A percentile compares a stretch with the other conserved stretches of the same genome.
These are phyloP conservation scores for Microstegium vimineum DNA, from an alignment of 176 grass and related monocot genomes.

Conservation along the genomic window DNA sequence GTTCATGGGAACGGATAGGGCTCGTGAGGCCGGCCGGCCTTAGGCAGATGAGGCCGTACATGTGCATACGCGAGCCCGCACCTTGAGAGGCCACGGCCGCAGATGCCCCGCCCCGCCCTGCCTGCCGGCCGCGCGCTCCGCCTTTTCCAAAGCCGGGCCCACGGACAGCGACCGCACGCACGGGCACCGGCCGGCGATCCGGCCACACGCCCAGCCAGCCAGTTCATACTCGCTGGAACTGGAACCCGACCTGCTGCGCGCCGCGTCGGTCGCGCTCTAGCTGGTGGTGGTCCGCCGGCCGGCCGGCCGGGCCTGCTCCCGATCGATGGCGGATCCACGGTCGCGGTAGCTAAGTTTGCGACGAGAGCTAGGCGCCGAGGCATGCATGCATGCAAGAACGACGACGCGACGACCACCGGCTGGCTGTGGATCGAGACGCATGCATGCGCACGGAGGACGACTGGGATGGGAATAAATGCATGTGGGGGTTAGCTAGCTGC, in stretches of 20 bases:
- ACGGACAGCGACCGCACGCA: not conserved
- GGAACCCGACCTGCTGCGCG: not conserved
- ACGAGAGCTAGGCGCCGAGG: too few relatives aligned
- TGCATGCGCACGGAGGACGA: not conserved
- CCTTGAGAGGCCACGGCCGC: conserved; percentile 27
- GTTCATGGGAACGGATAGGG: not conserved
- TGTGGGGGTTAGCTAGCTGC: too few relatives aligned
- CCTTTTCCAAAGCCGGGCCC: conserved; percentile 2
- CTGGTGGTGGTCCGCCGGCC: too few relatives aligned
- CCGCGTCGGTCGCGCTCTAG: too few relatives aligned
- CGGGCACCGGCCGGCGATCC: not conserved
- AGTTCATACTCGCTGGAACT: not conserved
- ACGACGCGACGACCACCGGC: too few relatives aligned
- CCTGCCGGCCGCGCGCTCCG: not conserved
- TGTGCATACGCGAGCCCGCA: not conserved
- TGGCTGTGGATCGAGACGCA: too few relatives aligned
- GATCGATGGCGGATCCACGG: too few relatives aligned
- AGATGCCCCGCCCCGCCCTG: conserved; percentile 1
- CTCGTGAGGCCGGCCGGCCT: not conserved
- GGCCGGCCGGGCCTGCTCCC: too few relatives aligned
- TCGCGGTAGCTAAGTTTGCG: too few relatives aligned
- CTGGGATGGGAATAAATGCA: too few relatives aligned
- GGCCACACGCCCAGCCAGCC: not conserved
- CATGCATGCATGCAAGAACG: too few relatives aligned
- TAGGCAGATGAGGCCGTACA: too few relatives aligned